phyloP scores from a whole-genome alignment of 441 rosid genomes.

The Adansonia madagascariensis region DNA sequence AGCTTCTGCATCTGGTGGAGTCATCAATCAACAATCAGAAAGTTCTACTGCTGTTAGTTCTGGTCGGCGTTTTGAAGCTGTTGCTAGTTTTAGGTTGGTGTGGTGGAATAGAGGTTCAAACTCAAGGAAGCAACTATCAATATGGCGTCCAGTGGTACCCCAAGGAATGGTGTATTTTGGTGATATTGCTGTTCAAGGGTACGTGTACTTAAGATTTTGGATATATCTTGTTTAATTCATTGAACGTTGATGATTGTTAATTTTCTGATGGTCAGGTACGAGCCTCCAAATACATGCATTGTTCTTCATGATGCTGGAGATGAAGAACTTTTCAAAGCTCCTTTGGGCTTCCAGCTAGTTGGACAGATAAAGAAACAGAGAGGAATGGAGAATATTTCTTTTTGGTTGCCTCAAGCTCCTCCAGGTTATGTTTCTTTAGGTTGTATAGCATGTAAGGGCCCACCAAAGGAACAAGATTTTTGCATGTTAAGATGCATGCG shows the following conservation, averaged over 20 bases:
- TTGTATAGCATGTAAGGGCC: conserved; percentile 78
- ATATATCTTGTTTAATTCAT: conserved; percentile 14
- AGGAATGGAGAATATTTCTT: conserved; percentile 81
- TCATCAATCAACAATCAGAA: conserved; percentile 40
- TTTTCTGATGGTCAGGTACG: conserved; percentile 57
- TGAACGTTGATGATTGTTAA: conserved; percentile 24
- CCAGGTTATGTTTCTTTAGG: conserved; percentile 97
- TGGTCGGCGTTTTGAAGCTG: conserved; percentile 71
- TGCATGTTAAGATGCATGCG: conserved; percentile 78
- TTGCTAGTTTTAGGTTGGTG: conserved; percentile 81
- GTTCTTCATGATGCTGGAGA: conserved; percentile 76
- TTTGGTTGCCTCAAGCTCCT: conserved; percentile 97
- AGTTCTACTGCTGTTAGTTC: conserved; percentile 50
- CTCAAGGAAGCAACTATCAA: conserved; percentile 75
- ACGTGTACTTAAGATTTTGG: conserved; percentile 33
- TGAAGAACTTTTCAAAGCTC: conserved; percentile 67
- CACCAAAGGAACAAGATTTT: conserved; percentile 74
- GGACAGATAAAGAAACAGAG: conserved; percentile 88
- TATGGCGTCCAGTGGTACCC: conserved; percentile 90
- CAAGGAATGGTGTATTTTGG: conserved; percentile 91
- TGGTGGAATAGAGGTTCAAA: conserved; percentile 87
- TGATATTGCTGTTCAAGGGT: conserved; percentile 96
- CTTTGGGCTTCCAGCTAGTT: conserved; percentile 73
- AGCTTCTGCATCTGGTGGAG: conserved; percentile 42
- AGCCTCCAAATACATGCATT: conserved; percentile 82